phyloP scores from a whole-genome alignment of 2,329 filamentous ascomycete genomes.

The Penicillium sclerotiorum region DNA sequence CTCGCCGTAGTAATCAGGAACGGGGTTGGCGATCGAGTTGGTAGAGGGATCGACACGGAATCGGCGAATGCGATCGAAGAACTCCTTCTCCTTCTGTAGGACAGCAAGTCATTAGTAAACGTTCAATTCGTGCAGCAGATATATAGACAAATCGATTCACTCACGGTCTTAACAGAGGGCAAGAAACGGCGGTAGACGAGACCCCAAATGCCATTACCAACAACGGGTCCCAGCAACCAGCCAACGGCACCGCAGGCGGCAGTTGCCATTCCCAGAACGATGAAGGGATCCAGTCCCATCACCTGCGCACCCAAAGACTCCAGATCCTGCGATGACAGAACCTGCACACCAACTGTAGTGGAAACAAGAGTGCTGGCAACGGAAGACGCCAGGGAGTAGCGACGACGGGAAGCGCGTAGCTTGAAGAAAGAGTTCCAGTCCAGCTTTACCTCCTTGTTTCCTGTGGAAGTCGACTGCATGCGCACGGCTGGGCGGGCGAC shows the following conservation, averaged over 20 bases:
- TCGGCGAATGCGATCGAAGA: slow-evolving; percentile 88
- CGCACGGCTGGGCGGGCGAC: slow-evolving; percentile 19
- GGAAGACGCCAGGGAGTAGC: slow-evolving; percentile 79
- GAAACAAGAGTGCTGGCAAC: slow-evolving; percentile 64
- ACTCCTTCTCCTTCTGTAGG: slow-evolving; percentile 82
- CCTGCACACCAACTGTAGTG: slow-evolving; percentile 54
- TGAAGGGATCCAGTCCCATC: slow-evolving; percentile 83
- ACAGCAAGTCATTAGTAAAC: neutral
- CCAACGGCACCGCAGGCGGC: slow-evolving; percentile 76
- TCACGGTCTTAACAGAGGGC: slow-evolving; percentile 69
- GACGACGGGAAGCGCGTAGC: slow-evolving; percentile 80
- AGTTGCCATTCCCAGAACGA: slow-evolving; percentile 80
- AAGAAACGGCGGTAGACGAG: slow-evolving; percentile 71
- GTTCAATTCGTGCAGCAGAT: neutral
- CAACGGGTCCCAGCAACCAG: slow-evolving; percentile 82
- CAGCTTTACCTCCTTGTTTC: slow-evolving; percentile 50
- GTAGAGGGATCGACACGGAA: slow-evolving; percentile 88
- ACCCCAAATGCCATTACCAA: slow-evolving; percentile 81
- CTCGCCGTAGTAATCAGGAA: slow-evolving; percentile 97
- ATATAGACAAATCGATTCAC: slow-evolving; percentile 32
- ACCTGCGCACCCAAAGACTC: slow-evolving; percentile 66
- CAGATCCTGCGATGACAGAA: slow-evolving; percentile 71
- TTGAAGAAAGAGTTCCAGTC: slow-evolving; percentile 94
- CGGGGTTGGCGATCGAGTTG: slow-evolving; percentile 87
- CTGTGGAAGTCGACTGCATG: slow-evolving; percentile 33